Evolutionary conservation across 208 protist genomes (phyloP), one percentile per base, ranked within the genome.

Genomic region (Trichomonas vaginalis): DNA sequence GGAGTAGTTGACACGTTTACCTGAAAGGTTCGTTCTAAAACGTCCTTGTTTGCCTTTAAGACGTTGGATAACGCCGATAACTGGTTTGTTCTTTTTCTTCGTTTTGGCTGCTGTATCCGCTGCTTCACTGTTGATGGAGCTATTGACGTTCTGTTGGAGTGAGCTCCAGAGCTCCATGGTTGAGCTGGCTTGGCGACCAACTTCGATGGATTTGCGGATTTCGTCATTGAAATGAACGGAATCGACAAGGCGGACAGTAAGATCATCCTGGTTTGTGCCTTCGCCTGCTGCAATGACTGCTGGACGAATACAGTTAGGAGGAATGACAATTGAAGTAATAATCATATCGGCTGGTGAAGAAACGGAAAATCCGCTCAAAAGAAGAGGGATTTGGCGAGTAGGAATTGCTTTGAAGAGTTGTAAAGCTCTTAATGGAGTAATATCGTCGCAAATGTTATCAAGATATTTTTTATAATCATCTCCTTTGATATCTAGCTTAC

Each of bases 1-100:
- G 39, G 98, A 99, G 96, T 99, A 99, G 97, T 99, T 98, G 0
- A 99, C 99, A 88, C 99, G 98, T 96, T 99, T 99, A 95, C 99
- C 99, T 70, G 97, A 99, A 14, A 99, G 97, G 97, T 99, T 99
- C 21, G 98, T 98, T 88, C 96, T n/a, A 96, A 99, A 99, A 49
- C 99, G 98, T 42, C 99, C 99, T 56, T 98, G 97, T 97, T 99
- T 99, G 70, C 99, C 99, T 96, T 99, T 99, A 48, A 99, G 97
- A 40, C 99, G 97, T 97, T 99, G 98, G 70, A 98, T 98, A 96
- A 99, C 98, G 47, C 97, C 97, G 45, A 96, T 98, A 86, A 97
- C 97, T 15, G 97, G 96, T 96, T 95, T 61, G 80, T 49, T 37
- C 86, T 90, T 95, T 14, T 80, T 80, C 23, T 48, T 47, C 21